Evolutionary conservation across 2,329 filamentous ascomycete species (phyloP).

Genomic region (Aspergillus puulaauensis): DNA sequence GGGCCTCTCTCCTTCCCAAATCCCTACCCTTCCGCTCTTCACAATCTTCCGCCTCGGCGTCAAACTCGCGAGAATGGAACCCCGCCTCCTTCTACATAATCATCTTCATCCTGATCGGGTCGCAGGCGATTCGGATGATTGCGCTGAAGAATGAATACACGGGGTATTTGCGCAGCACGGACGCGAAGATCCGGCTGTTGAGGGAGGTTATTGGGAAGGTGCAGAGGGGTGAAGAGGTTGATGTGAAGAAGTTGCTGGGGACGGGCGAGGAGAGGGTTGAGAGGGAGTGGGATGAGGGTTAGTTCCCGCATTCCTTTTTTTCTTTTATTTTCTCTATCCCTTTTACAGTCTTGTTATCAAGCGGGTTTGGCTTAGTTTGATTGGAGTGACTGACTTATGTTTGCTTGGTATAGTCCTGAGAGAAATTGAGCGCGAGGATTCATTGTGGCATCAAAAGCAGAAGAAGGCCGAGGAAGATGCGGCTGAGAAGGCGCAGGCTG

Average conservation of each 20-base stretch:
- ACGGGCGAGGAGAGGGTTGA: slow-evolving; percentile 75
- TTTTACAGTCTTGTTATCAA: too few relatives aligned
- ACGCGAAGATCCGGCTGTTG: slow-evolving; percentile 74
- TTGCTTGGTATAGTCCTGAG: slow-evolving; percentile 33
- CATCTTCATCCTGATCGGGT: slow-evolving; percentile 85
- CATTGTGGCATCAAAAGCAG: slow-evolving; percentile 34
- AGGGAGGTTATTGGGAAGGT: slow-evolving; percentile 59
- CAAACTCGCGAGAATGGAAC: slow-evolving; percentile 68
- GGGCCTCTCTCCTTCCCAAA: slow-evolving; percentile 50
- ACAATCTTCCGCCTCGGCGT: slow-evolving; percentile 9
- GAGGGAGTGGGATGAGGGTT: slow-evolving; percentile 83
- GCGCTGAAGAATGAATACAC: slow-evolving; percentile 72
- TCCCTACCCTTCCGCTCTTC: slow-evolving; percentile 20
- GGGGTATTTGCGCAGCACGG: slow-evolving; percentile 71
- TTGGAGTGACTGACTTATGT: slow-evolving; percentile 3
- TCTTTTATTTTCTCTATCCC: background rate
- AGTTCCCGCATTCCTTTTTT: slow-evolving; percentile 26
- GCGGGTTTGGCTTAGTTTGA: too few relatives aligned
- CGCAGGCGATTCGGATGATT: slow-evolving; percentile 93
- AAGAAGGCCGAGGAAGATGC: slow-evolving; percentile 10
- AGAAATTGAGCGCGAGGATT: slow-evolving; percentile 43
- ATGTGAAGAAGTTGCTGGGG: slow-evolving; percentile 80
- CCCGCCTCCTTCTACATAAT: slow-evolving; percentile 79
- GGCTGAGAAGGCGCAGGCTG: slow-evolving; percentile 30
- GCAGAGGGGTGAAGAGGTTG: slow-evolving; percentile 61